phyloP scores from a whole-genome alignment of 352 stramenopile genomes.

The Albugo laibachii region DNA sequence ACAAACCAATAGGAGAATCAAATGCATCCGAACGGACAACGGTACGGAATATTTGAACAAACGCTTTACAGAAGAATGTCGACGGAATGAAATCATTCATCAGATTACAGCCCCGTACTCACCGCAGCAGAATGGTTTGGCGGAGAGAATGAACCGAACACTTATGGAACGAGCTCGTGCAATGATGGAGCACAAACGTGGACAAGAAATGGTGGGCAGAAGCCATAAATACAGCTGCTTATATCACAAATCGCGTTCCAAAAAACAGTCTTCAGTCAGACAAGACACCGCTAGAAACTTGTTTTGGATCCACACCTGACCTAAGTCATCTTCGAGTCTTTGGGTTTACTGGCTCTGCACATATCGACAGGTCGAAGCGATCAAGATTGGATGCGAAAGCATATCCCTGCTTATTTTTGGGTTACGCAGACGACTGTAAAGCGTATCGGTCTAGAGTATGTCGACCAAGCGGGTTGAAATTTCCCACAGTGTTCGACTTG shows the following conservation, averaged over 20 bases:
- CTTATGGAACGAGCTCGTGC: conserved; percentile 5
- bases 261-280: conserved; percentile 2
- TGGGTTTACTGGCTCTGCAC: conserved; percentile 4
- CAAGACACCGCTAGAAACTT: conserved; percentile 6
- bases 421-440: conserved; percentile 7
- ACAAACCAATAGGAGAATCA: neutral
- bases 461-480: neutral
- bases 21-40: conserved; percentile 7
- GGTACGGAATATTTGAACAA: conserved; percentile 7
- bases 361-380: conserved; percentile 4
- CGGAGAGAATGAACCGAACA: conserved; percentile 10
- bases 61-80: neutral
- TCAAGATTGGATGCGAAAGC: conserved; percentile 8
- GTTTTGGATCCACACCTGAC: neutral
- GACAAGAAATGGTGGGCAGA: conserved; percentile 7
- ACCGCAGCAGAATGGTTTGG: conserved; percentile 9
- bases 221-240: conserved; percentile 6
- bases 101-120: conserved; percentile 9
- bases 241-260: conserved; percentile 5
- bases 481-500: neutral
- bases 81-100: conserved; percentile 4
- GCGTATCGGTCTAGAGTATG: conserved; percentile 8
- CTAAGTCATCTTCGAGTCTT: conserved; percentile 9
- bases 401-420: conserved; percentile 10
- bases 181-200: conserved; percentile 7